Evolutionary conservation across 495 filamentous ascomycete species (phyloP).

Genomic region (Platismatia glauca): DNA sequence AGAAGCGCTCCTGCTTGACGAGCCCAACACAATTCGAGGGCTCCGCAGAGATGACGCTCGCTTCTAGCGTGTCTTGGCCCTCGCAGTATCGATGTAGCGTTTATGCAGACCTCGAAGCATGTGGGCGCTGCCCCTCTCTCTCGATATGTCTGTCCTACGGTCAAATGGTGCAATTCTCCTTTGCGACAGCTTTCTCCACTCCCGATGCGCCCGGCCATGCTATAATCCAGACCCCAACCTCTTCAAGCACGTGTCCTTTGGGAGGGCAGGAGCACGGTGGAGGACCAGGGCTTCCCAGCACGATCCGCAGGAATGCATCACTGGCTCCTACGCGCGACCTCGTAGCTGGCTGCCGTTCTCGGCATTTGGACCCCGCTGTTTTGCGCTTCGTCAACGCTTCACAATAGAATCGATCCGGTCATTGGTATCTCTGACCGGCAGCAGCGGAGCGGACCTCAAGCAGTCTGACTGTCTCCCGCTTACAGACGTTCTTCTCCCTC

Average conservation of each 20-base stretch:
- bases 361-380: neutral
- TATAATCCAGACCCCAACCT: neutral
- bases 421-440: neutral
- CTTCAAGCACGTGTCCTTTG: neutral
- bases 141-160: neutral
- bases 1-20: neutral
- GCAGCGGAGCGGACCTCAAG: neutral
- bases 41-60: neutral
- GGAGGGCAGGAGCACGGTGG: neutral
- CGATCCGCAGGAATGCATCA: neutral
- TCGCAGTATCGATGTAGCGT: neutral
- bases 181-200: neutral
- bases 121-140: neutral
- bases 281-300: neutral
- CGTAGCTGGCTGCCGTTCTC: neutral
- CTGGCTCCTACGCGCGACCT: neutral
- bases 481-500: neutral
- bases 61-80: neutral
- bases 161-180: neutral
- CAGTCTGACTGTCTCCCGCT: neutral
- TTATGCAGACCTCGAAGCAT: neutral
- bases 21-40: neutral
- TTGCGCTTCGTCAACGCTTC: neutral
- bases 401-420: neutral
- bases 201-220: neutral